Base-by-base conservation (phyloP, 2,329 filamentous ascomycete genomes). In the Ophiostoma angusticollis region DNA sequence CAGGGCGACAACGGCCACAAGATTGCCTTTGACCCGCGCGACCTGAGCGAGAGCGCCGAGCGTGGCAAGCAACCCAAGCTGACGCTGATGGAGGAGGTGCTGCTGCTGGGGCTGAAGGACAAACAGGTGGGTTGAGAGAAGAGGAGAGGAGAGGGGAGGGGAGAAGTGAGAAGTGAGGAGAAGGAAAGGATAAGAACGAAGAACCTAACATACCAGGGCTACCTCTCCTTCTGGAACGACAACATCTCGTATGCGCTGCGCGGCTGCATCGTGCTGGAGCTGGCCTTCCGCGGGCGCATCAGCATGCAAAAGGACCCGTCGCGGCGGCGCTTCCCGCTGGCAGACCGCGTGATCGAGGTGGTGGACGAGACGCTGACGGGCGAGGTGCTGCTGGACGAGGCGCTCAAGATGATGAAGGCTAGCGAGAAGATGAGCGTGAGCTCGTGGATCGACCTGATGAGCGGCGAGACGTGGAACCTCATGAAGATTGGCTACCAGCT, bases 401-500 rank as follows among this genome's bases (percentile, higher is more conserved):
- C 91, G 43, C 68, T 98, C 56, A 98, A 98, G 70, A 93, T 98
- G 87, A 98, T 98, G 89, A 98, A 98, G 72, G 80, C 84, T 52
- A 95, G 86, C 62, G 91, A 98, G 69, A 95, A 94, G 73, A 96
- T 98, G 91, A 96, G 91, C 62, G 91, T 98, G 50, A 91, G 84
- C 68, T 84, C 85, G 32, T 98, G 91, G 91, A 96, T 98, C 60
- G 91, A 98, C 61, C 68, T 98, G 50, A 89, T 98, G 86, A 95
- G 87, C 61, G 91, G 91, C 58, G 91, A 98, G 64, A 98, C 91
- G 40, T 98, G 91, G 91, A 98, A 98, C 59, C 68, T 98, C 49
- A 96, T 98, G 91, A 98, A 98, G 70, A 98, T 98, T 53, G 91
- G 91, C 58, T 98, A 98, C 63, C 91, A 98, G 68, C 74, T 98